phyloP scores from a whole-genome alignment of 257 asterid genomes.

The Cinchona pubescens region DNA sequence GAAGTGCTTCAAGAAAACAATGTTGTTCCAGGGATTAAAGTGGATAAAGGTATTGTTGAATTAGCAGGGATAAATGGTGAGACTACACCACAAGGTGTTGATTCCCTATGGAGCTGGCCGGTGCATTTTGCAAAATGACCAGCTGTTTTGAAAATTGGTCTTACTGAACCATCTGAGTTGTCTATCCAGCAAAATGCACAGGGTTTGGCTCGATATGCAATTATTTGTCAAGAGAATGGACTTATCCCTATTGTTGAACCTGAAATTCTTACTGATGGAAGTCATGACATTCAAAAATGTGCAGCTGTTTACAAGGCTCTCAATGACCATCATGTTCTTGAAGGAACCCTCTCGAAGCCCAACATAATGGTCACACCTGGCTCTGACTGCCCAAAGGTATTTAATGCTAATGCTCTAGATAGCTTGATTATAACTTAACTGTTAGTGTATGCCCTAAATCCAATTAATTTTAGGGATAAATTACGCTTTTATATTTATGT shows the following conservation, averaged over 20 bases:
- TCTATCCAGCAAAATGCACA: constrained; percentile 79
- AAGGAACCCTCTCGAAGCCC: constrained; percentile 88
- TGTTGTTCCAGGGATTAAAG: constrained; percentile 81
- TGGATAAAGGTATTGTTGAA: constrained; percentile 80
- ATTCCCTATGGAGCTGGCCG: constrained; percentile 69
- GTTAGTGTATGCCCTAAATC: no score
- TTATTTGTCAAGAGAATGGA: constrained; percentile 85
- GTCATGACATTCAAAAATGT: constrained; percentile 59
- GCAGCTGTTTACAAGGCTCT: constrained; percentile 87
- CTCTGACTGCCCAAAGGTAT: constrained; percentile 78
- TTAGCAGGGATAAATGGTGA: constrained; percentile 73
- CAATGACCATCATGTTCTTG: constrained; percentile 83
- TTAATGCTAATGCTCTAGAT: neutral
- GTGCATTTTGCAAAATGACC: constrained; percentile 94
- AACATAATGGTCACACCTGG: constrained; percentile 96
- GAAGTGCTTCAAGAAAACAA: constrained; percentile 61
- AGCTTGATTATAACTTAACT: neutral
- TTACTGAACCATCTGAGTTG: constrained; percentile 68
- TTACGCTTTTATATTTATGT: no score
- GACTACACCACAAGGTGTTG: constrained; percentile 82
- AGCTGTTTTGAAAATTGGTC: constrained; percentile 69
- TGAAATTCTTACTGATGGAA: constrained; percentile 71
- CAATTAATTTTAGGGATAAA: no score
- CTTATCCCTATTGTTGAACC: constrained; percentile 92
- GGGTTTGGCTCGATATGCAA: constrained; percentile 86